Evolutionary conservation across 768 basidiomycete genomes (phyloP).

Genomic region (Pholiota molesta): DNA sequence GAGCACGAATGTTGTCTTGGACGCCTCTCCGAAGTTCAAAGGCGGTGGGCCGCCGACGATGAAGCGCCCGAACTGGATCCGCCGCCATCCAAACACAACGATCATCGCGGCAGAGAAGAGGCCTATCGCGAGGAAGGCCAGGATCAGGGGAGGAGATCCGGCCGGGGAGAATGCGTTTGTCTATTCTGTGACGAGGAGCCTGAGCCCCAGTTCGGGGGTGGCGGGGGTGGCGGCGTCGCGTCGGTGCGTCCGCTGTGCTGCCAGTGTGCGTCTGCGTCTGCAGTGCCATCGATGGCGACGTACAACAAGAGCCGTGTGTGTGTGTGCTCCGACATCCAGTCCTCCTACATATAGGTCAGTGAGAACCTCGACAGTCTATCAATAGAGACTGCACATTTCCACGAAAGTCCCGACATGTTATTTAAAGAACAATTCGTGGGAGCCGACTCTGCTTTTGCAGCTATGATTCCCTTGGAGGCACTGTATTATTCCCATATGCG

Average conservation of each 20-base stretch:
- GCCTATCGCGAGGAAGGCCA: conserved; percentile 62
- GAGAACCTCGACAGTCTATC: conserved; percentile 20
- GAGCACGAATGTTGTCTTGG: conserved; percentile 6
- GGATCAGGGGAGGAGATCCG: conserved; percentile 56
- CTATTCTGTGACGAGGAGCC: not conserved
- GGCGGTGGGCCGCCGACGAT: conserved; percentile 3
- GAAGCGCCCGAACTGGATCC: conserved; percentile 29
- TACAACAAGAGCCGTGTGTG: conserved; percentile 1
- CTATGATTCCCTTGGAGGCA: not conserved
- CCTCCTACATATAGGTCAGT: conserved; percentile 20
- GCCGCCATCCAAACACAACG: conserved; percentile 49
- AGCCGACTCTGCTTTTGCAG: not conserved
- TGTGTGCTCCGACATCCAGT: not conserved
- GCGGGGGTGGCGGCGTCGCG: not conserved
- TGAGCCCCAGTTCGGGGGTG: not conserved
- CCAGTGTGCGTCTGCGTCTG: conserved; percentile 17
- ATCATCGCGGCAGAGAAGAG: conserved; percentile 54
- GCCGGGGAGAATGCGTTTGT: conserved; percentile 27
- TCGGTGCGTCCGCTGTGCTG: not conserved
- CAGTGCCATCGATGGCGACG: conserved; percentile 20
- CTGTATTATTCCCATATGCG: not conserved
- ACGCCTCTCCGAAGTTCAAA: not conserved
- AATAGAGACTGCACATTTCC: conserved; percentile 5
- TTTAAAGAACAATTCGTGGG: not conserved
- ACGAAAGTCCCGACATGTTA: not conserved